A percentile compares a stretch with the other conserved stretches of the same genome.
phyloP scores from a whole-genome alignment of 2,329 filamentous ascomycete genomes.

The Nigrospora osmanthi region DNA sequence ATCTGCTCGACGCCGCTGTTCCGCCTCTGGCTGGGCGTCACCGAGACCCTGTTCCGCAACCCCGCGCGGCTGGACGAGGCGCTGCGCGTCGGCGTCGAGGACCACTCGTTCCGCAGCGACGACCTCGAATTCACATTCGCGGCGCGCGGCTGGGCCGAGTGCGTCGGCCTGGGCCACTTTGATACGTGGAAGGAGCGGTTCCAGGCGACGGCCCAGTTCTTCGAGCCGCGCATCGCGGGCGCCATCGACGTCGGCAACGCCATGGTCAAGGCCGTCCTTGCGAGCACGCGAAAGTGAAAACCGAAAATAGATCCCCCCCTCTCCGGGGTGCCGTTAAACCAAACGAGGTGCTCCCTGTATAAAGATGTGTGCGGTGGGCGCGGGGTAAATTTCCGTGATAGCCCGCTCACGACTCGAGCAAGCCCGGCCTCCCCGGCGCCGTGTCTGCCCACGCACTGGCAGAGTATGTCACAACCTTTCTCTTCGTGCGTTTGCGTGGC shows the following conservation, averaged over 20 bases:
- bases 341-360: too few species aligned
- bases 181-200: slow-evolving; percentile 90
- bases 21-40: slow-evolving; percentile 93
- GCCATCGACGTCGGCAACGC: slow-evolving; percentile 84
- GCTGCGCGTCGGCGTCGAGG: slow-evolving; percentile 77
- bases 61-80: slow-evolving; percentile 73
- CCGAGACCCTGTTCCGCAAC: slow-evolving; percentile 89
- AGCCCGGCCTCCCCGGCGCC: too few species aligned
- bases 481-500: too few species aligned
- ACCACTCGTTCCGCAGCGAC: slow-evolving; percentile 88
- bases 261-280: slow-evolving; percentile 94
- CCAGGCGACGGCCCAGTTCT: slow-evolving; percentile 82
- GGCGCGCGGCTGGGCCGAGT: slow-evolving; percentile 90
- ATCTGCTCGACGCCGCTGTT: slow-evolving; percentile 98
- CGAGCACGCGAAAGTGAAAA: slow-evolving; percentile 52
- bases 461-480: too few species aligned
- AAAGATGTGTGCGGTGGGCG: too few species aligned
- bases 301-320: too few species aligned
- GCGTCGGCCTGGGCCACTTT: slow-evolving; percentile 85
- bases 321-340: too few species aligned
- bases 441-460: too few species aligned
- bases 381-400: too few species aligned
- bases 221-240: slow-evolving; percentile 81
- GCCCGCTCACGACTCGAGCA: too few species aligned
- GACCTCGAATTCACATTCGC: slow-evolving; percentile 98